phyloP scores from a whole-genome alignment of 2,329 filamentous ascomycete genomes.

The Talaromyces albobiverticillius region DNA sequence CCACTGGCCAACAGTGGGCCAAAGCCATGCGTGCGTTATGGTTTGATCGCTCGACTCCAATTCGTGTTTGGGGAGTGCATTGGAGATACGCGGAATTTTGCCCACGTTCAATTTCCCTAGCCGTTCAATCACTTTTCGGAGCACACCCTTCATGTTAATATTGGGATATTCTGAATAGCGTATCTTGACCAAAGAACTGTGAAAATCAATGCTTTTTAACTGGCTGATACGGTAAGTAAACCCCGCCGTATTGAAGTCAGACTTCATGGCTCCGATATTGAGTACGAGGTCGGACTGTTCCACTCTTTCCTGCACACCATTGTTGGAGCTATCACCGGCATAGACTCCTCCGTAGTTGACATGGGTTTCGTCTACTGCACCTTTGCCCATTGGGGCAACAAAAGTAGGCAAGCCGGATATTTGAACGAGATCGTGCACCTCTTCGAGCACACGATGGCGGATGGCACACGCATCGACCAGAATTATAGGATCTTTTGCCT shows the following conservation, averaged over 20 bases:
- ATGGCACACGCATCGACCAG: slow-evolving; percentile 79
- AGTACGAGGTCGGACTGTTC: slow-evolving; percentile 40
- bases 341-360: slow-evolving; percentile 77
- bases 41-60: slow-evolving; percentile 28
- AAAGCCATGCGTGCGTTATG: slow-evolving; percentile 51
- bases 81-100: slow-evolving; percentile 48
- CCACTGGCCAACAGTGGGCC: slow-evolving; percentile 46
- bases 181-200: slow-evolving; percentile 70
- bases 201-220: slow-evolving; percentile 76
- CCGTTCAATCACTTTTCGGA: slow-evolving; percentile 65
- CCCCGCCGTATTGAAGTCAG: slow-evolving; percentile 57
- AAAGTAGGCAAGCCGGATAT: slow-evolving; percentile 75
- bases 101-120: slow-evolving; percentile 57
- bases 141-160: slow-evolving; percentile 73
- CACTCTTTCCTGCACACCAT: slow-evolving; percentile 37
- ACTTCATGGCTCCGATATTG: slow-evolving; percentile 38
- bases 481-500: slow-evolving; percentile 69
- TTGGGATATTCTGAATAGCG: slow-evolving; percentile 76
- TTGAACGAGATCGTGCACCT: slow-evolving; percentile 67
- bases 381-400: slow-evolving; percentile 82
- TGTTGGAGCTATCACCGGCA: slow-evolving; percentile 69
- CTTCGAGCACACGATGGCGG: slow-evolving; percentile 67
- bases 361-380: slow-evolving; percentile 71
- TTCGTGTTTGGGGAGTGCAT: slow-evolving; percentile 42
- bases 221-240: slow-evolving; percentile 78